Evolutionary conservation across 106 monocot genomes (phyloP).

Genomic region (Gastrodia elata): DNA sequence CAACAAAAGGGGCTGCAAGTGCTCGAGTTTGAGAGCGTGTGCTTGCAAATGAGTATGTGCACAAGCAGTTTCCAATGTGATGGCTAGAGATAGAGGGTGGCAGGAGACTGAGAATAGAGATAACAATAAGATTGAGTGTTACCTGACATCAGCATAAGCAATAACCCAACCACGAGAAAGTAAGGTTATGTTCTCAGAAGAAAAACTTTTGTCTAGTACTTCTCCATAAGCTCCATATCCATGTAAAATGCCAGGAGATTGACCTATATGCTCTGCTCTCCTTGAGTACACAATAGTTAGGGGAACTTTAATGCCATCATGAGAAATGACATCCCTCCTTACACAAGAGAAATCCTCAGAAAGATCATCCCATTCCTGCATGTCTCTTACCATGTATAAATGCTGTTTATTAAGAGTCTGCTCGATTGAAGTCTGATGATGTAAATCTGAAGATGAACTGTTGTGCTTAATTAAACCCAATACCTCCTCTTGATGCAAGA

Average conservation of each 20-base stretch:
- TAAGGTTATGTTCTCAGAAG: slow-evolving; percentile 57
- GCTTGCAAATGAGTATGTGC: neutral
- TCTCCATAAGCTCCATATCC: slow-evolving; percentile 99
- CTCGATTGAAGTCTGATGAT: slow-evolving; percentile 7
- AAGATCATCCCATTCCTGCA: slow-evolving; percentile 44
- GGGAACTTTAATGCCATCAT: slow-evolving; percentile 67
- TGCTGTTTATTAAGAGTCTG: slow-evolving; percentile 10
- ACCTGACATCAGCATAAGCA: slow-evolving; percentile 99
- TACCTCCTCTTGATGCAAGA: slow-evolving; percentile 78
- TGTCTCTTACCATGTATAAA: slow-evolving; percentile 13
- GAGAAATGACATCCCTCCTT: slow-evolving; percentile 63
- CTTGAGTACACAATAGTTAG: slow-evolving; percentile 61
- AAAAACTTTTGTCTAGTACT: slow-evolving; percentile 85
- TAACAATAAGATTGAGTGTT: slow-evolving; percentile 1
- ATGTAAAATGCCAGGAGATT: slow-evolving; percentile 71
- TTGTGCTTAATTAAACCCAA: slow-evolving; percentile 18
- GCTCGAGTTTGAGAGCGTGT: neutral
- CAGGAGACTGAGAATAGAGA: neutral
- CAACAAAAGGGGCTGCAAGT: neutral
- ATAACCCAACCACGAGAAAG: slow-evolving; percentile 84
- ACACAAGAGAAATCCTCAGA: slow-evolving; percentile 48
- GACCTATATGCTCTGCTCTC: slow-evolving; percentile 22
- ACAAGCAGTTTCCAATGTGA: neutral
- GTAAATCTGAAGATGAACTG: slow-evolving; percentile 7
- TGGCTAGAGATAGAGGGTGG: neutral